Percentiles rank a stretch among this genome's conserved stretches.
Evolutionary conservation across 768 basidiomycete genomes (phyloP).

Genomic region (Mycena floridula): DNA sequence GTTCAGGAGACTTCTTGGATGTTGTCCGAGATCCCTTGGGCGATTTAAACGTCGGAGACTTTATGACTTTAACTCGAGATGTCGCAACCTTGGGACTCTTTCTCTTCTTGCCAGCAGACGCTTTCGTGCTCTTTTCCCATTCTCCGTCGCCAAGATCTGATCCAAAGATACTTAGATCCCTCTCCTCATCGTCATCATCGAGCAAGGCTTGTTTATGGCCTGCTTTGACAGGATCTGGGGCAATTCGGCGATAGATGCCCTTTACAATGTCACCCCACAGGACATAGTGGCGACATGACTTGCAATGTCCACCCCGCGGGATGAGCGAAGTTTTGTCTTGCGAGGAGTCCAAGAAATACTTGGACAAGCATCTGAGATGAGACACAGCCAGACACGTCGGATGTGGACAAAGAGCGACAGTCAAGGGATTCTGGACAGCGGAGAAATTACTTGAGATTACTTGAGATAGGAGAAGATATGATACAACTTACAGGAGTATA

Average conservation of each 20-base stretch:
- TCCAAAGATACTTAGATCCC: conserved; percentile 20
- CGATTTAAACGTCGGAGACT: no score
- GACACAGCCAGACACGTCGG: conserved; percentile 43
- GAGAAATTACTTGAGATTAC: conserved; percentile 1
- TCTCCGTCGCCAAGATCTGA: conserved; percentile 15
- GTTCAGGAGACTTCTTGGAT: background rate
- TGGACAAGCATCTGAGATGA: conserved; percentile 54
- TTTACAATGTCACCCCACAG: conserved; percentile 69
- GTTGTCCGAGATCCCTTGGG: no score
- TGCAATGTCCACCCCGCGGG: conserved; percentile 60
- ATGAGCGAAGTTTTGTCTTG: conserved; percentile 25
- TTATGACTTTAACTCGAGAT: no score
- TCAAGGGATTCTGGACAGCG: conserved; percentile 40
- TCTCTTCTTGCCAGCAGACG: conserved; percentile 3
- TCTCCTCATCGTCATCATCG: conserved; percentile 27
- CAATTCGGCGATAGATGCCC: conserved; percentile 49
- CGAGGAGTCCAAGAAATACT: conserved; percentile 26
- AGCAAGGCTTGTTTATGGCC: background rate
- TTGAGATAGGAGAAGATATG: conserved; percentile 2
- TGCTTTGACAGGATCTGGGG: conserved; percentile 15
- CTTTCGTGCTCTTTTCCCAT: conserved; percentile 9
- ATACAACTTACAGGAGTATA: conserved; percentile 34
- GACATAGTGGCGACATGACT: conserved; percentile 42
- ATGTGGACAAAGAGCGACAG: conserved; percentile 47
- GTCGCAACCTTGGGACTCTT: background rate